These are phyloP conservation scores for Roridomyces roridus DNA, from an alignment of 768 basidiomycete species.

Conservation along the genomic window DNA sequence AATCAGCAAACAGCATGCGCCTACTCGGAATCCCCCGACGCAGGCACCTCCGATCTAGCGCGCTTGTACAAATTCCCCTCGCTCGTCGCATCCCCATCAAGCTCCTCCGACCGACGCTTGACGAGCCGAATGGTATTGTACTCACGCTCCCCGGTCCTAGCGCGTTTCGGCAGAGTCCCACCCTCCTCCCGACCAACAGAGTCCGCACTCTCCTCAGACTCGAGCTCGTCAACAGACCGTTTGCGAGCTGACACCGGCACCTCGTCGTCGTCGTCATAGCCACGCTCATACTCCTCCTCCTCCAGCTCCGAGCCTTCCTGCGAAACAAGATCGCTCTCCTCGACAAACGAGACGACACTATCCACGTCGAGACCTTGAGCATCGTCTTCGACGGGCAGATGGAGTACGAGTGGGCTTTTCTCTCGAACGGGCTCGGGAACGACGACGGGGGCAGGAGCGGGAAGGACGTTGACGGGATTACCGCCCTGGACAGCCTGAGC, in stretches of 20 bases:
- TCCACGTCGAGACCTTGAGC: conserved; percentile 8
- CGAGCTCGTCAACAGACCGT: conserved; percentile 39
- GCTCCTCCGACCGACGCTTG: conserved; percentile 44
- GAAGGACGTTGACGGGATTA: conserved; percentile 19
- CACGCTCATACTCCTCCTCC: conserved; percentile 6
- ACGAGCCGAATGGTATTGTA: neutral
- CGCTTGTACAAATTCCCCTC: neutral
- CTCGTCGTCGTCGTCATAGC: conserved; percentile 2
- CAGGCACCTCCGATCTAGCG: conserved; percentile 25
- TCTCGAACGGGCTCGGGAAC: neutral
- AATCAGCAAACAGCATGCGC: too few relatives aligned
- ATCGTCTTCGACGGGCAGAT: conserved; percentile 18
- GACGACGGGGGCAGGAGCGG: conserved; percentile 4
- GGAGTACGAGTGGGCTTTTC: conserved; percentile 9
- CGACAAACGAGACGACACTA: conserved; percentile 18
- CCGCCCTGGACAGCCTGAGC: conserved; percentile 29
- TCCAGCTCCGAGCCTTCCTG: too few relatives aligned
- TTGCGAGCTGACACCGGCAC: conserved; percentile 19
- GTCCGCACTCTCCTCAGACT: conserved; percentile 36
- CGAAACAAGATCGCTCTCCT: conserved; percentile 6
- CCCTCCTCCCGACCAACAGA: conserved; percentile 22
- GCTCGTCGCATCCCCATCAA: conserved; percentile 35
- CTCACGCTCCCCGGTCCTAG: conserved; percentile 14
- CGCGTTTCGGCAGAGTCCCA: conserved; percentile 40
- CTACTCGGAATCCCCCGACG: neutral